These are phyloP conservation scores for Hemileccinum rubropunctum DNA, from an alignment of 768 basidiomycete species.

Conservation along the genomic window DNA sequence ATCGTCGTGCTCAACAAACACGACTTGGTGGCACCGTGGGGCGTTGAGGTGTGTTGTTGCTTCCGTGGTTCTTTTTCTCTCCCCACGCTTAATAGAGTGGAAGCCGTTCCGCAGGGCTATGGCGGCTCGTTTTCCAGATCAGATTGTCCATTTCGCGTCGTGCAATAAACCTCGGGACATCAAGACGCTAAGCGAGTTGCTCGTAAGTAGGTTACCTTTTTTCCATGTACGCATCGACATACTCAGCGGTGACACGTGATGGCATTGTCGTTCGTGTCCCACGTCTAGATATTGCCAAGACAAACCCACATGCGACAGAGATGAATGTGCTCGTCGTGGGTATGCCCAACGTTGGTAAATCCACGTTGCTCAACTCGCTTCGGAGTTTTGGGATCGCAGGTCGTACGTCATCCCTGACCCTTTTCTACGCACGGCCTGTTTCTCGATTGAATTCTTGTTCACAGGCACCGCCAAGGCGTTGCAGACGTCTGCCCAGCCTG, in stretches of 20 bases:
- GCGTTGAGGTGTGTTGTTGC: conserved; percentile 61
- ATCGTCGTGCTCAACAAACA: conserved; percentile 92
- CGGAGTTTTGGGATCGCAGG: conserved; percentile 84
- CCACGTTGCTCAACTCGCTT: conserved; percentile 87
- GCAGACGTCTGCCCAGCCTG: conserved; percentile 84
- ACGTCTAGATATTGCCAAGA: conserved; percentile 61
- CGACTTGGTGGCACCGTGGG: conserved; percentile 87
- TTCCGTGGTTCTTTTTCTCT: conserved; percentile 2
- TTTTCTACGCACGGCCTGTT: background rate
- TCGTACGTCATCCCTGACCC: conserved; percentile 51
- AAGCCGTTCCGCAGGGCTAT: conserved; percentile 77
- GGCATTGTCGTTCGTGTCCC: background rate
- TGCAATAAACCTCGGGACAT: conserved; percentile 68
- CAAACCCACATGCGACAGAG: conserved; percentile 67
- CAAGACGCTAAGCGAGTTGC: conserved; percentile 56
- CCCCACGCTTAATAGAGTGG: conserved; percentile 10
- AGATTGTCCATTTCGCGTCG: conserved; percentile 67
- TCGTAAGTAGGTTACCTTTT: conserved; percentile 63
- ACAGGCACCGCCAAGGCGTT: conserved; percentile 84
- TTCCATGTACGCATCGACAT: background rate
- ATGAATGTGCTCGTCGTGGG: conserved; percentile 92
- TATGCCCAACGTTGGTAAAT: conserved; percentile 99
- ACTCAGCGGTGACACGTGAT: background rate
- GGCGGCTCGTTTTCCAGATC: conserved; percentile 66
- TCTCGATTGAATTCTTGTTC: conserved; percentile 3